These are phyloP conservation scores for Neurospora sp. DNA, from an alignment of 495 filamentous ascomycete species.

Conservation along the genomic window DNA sequence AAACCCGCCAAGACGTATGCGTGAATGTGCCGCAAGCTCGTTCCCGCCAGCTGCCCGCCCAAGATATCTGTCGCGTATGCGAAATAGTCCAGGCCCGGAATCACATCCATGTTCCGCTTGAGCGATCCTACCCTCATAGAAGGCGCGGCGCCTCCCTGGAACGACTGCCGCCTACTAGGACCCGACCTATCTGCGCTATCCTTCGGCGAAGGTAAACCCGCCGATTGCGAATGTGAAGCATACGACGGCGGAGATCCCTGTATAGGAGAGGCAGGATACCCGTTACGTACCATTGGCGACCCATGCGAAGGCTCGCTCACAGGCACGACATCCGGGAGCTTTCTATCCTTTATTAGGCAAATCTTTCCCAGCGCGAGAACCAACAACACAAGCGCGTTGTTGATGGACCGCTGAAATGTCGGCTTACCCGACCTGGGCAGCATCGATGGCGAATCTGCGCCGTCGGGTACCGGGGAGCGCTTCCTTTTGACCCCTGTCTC, in stretches of 20 bases:
- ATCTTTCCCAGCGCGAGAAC: slow-evolving; percentile 82
- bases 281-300: slow-evolving; percentile 40
- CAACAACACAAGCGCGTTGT: slow-evolving; percentile 69
- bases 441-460: slow-evolving; percentile 20
- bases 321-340: slow-evolving; percentile 49
- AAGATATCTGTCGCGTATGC: slow-evolving; percentile 80
- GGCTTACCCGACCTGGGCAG: slow-evolving; percentile 30
- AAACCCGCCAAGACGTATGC: slow-evolving; percentile 79
- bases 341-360: slow-evolving; percentile 50
- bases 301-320: slow-evolving; percentile 32
- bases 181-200: slow-evolving; percentile 29
- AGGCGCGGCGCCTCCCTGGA: slow-evolving; percentile 26
- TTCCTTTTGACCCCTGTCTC: slow-evolving; percentile 50
- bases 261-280: slow-evolving; percentile 32
- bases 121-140: slow-evolving; percentile 16
- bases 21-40: slow-evolving; percentile 71
- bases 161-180: slow-evolving; percentile 33
- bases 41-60: slow-evolving; percentile 66
- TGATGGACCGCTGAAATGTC: slow-evolving; percentile 45
- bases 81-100: slow-evolving; percentile 85
- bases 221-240: slow-evolving; percentile 27
- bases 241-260: slow-evolving; percentile 41
- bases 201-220: slow-evolving; percentile 38
- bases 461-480: slow-evolving; percentile 33
- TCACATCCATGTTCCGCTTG: slow-evolving; percentile 67